A percentile compares a stretch with the other conserved stretches of the same genome.
phyloP scores from a whole-genome alignment of 352 stramenopile species.

The Pythium myriotylum region DNA sequence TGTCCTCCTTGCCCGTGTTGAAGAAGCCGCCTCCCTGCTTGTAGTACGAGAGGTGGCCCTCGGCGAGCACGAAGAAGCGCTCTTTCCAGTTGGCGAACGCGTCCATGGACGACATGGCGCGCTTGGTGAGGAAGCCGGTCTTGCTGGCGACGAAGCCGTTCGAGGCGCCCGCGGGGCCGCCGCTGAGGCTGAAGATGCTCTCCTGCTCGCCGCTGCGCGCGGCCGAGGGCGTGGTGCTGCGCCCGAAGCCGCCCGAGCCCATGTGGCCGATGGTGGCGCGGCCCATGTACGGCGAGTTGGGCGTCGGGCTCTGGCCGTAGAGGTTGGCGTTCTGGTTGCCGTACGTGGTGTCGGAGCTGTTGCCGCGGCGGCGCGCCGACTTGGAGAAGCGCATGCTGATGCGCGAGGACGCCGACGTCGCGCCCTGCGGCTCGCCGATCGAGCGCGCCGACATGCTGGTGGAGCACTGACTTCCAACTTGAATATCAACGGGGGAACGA shows the following conservation, averaged over 20 bases:
- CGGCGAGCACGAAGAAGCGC: slow-evolving; percentile 85
- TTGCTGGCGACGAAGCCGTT: slow-evolving; percentile 79
- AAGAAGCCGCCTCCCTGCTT: slow-evolving; percentile 87
- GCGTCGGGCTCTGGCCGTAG: slow-evolving; percentile 45
- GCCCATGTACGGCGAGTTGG: slow-evolving; percentile 39
- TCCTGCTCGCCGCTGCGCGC: slow-evolving; percentile 20
- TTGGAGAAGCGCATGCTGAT: slow-evolving; percentile 77
- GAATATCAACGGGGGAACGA: slow-evolving; percentile 25
- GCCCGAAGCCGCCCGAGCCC: slow-evolving; percentile 15
- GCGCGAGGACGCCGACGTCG: no score
- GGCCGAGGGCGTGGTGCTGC: slow-evolving; percentile 25
- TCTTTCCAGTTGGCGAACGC: slow-evolving; percentile 89
- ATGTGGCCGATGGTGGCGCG: slow-evolving; percentile 59
- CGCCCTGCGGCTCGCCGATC: slow-evolving; percentile 25
- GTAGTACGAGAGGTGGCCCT: slow-evolving; percentile 87
- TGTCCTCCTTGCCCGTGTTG: slow-evolving; percentile 84
- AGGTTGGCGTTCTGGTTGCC: slow-evolving; percentile 33
- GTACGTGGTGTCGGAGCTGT: slow-evolving; percentile 59
- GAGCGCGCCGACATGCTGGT: slow-evolving; percentile 21
- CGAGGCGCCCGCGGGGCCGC: slow-evolving; percentile 19
- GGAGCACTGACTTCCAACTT: slow-evolving; percentile 34
- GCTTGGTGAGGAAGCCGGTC: slow-evolving; percentile 85
- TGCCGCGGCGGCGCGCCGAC: slow-evolving; percentile 58
- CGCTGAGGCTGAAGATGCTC: slow-evolving; percentile 42
- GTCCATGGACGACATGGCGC: slow-evolving; percentile 87